phyloP scores from a whole-genome alignment of 116 monocot genomes.

The Iris pallida region DNA sequence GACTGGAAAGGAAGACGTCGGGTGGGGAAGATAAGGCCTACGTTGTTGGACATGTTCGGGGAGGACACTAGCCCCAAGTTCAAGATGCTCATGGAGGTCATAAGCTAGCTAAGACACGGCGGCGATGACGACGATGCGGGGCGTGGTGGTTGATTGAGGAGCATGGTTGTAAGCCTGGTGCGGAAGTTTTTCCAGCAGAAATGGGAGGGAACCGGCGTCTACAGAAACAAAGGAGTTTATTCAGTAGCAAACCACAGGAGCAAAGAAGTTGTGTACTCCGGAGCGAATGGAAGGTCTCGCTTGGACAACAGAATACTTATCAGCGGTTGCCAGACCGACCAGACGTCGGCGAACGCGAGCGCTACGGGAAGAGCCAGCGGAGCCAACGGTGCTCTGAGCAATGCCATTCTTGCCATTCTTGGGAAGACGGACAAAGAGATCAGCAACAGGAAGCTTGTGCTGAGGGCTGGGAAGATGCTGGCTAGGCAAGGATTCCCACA shows the following conservation, averaged over 20 bases:
- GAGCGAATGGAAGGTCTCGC: constrained; percentile 34
- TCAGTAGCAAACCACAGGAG: constrained; percentile 44
- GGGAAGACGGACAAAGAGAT: constrained; percentile 34
- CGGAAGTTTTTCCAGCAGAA: too few relatives aligned
- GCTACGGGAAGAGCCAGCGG: constrained; percentile 27
- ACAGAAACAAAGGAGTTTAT: constrained; percentile 50
- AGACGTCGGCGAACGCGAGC: constrained; percentile 87
- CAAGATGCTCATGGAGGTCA: constrained; percentile 47
- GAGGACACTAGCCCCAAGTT: constrained; percentile 52
- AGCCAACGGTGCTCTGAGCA: constrained; percentile 94
- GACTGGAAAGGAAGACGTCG: constrained; percentile 21
- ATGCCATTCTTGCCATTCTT: constrained; percentile 80
- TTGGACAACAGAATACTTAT: constrained; percentile 69
- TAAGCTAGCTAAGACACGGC: constrained; percentile 23
- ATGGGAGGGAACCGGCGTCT: too few relatives aligned
- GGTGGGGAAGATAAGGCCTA: constrained; percentile 28
- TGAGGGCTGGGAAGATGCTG: constrained; percentile 58
- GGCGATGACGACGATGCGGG: neutral
- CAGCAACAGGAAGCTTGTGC: constrained; percentile 66
- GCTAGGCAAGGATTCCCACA: constrained; percentile 66
- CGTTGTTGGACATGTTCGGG: constrained; percentile 46
- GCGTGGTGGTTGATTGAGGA: too few relatives aligned
- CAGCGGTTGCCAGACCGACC: constrained; percentile 93
- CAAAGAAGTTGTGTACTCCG: constrained; percentile 27
- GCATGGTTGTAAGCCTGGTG: too few relatives aligned